Evolutionary conservation across 352 stramenopile genomes (phyloP), one percentile per base, ranked within the genome.

Genomic region (Phytophthora europaea): DNA sequence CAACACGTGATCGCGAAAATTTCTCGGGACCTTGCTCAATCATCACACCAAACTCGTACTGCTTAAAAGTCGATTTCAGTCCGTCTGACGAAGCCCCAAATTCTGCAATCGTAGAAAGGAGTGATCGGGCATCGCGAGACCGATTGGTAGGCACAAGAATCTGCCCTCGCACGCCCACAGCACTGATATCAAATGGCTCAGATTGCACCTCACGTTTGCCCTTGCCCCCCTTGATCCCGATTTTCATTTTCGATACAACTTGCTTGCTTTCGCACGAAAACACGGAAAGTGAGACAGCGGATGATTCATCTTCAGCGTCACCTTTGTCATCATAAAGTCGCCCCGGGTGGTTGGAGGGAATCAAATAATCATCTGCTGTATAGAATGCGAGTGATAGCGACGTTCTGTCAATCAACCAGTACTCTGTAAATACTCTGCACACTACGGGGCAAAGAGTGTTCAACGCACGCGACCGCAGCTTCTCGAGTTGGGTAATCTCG

Each of bases 1-100:
- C 85, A 7, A 96, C 82, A 18, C 85, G 91, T 1, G 89, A 93
- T 23, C 88, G 76, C 1, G 85, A 91, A 61, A 96, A 96, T 31
- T 88, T 88, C 16, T 83, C 81, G 1, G 89, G 89, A 0, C 86
- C 89, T 78, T 94, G 88, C 54, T 96, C 89, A 22, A 96, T 92
- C 78, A 93, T 93, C 10, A 96, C 85, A n/a, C 89, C 89, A 55
- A 96, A 90, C 43, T 94, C 89, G 59, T 87, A 94, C 73, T 95
- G 85, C 65, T 92, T 91, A 48, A 88, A 83, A n/a, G 72, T 77
- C 18, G 76, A 72, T 23, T 67, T 61, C 9, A 78, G 55, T 22
- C 65, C 72, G 56, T 79, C 66, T 8, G 70, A 72, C 40, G 60
- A 51, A 20, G 65, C 56, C 16, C 70, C 65, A 23, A 81, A 80